Evolutionary conservation across 345 rosid species (phyloP), one percentile per base, ranked within the genome.

Genomic region (Rhodamnia argentea): DNA sequence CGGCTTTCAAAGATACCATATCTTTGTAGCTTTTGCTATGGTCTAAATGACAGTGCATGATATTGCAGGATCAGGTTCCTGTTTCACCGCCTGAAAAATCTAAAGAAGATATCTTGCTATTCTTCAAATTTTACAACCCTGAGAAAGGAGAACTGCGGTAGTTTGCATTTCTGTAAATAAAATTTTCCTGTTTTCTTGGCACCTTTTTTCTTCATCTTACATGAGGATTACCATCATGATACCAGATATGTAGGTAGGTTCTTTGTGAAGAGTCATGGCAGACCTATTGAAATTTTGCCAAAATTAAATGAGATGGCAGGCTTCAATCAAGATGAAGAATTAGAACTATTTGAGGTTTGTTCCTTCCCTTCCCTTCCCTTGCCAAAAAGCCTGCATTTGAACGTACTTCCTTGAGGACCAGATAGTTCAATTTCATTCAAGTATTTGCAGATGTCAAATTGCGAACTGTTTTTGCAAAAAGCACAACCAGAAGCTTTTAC

Each of bases 91-190:
- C 93, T 24, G 95, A 92, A 52, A 97, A 93, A 88, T 90, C 96
- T 27, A 88, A 90, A 84, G 99, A 93, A 47, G 99, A 97, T 87
- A 95, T 94, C 85, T 90, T 97, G 60, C 94, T 97, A 70, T 97
- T 97, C 91, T 94, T 97, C 89, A 97, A 97, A 94, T 94, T 94
- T 82, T 97, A 94, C 92, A 95, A 94, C 88, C 98, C 98, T 14
- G 93, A 87, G 88, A 96, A 92, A 84, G 94, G 91, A 85, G 96
- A 94, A 90, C 85, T 97, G 84, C 92, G 99, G 99, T 96, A 93
- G 44, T 52, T 82, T 52, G 26, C 13, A 50, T 18, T 24, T 27
- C 1, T 29, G 86, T 76, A 37, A 37, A 54, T 82, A 29, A 16
- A 54, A 85, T 75, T 44, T 55, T 44, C 8, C 44, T 81, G 55